These are phyloP conservation scores for Lachancea cidri DNA, from an alignment of 805 yeast species.

Conservation along the genomic window DNA sequence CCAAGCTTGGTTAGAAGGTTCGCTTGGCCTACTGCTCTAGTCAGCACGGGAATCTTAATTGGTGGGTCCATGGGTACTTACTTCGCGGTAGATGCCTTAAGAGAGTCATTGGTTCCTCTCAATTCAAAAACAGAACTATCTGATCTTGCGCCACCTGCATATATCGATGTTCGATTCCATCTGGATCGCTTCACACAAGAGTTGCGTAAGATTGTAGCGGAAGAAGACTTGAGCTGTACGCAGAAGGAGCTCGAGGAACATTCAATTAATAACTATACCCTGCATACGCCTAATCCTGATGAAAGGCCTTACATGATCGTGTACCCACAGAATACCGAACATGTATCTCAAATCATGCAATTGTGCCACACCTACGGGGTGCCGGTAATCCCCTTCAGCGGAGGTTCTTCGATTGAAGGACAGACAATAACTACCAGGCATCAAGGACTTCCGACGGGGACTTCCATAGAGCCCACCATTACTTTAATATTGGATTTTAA, in stretches of 20 bases:
- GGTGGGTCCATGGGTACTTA: not conserved
- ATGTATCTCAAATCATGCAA: constrained; percentile 50
- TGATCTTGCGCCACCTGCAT: constrained; percentile 24
- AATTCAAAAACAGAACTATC: constrained; percentile 20
- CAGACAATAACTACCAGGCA: constrained; percentile 57
- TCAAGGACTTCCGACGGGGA: not conserved
- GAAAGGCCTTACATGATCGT: constrained; percentile 47
- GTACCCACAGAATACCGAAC: constrained; percentile 50
- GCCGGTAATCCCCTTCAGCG: constrained; percentile 60
- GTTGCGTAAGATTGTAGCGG: not conserved
- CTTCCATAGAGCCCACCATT: constrained; percentile 1
- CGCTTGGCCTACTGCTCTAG: not conserved
- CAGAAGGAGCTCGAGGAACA: constrained; percentile 38
- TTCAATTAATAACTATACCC: constrained; percentile 43
- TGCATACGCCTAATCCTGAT: constrained; percentile 46
- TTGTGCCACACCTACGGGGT: constrained; percentile 46
- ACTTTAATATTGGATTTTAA: constrained; percentile 50
- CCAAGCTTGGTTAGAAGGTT: not conserved
- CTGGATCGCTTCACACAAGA: constrained; percentile 1
- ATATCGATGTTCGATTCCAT: constrained; percentile 16
- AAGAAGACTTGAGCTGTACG: constrained; percentile 9
- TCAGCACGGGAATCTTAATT: not conserved
- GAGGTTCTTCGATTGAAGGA: constrained; percentile 65
- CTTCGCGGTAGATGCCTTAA: not conserved
- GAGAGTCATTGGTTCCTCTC: constrained; percentile 20